Conservation (phyloP, 164 flowering plant genomes). For the Cinnamomum chago region DNA sequence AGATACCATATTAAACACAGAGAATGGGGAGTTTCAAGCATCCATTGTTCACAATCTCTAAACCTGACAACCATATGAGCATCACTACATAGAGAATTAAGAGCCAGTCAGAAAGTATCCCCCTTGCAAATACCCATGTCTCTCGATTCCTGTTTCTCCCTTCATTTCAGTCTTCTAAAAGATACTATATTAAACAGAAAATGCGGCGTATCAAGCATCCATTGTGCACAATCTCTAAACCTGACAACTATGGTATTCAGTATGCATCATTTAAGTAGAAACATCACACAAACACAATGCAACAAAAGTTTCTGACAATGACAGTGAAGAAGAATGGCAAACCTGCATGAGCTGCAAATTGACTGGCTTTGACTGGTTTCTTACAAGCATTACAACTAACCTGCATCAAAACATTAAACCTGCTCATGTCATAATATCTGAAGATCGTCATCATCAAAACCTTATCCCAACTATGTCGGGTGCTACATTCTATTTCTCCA, state of each 20-base stretch:
- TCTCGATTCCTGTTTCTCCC: not conserved
- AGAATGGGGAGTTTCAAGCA: not conserved
- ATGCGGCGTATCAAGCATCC: not conserved
- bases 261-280: too few relatives aligned
- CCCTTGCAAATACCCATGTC: not conserved
- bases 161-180: too few relatives aligned
- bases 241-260: not conserved
- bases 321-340: not conserved
- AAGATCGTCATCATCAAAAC: too few relatives aligned
- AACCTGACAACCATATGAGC: not conserved
- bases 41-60: not conserved
- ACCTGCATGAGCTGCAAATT: slow-evolving; percentile 87
- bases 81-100: too few relatives aligned
- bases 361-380: slow-evolving; percentile 78
- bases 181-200: too few relatives aligned
- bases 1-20: too few relatives aligned
- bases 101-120: too few relatives aligned
- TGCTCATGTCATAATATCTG: not conserved
- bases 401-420: slow-evolving; percentile 31
- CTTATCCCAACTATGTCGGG: too few relatives aligned
- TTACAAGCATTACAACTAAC: slow-evolving; percentile 83
- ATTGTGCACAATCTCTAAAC: not conserved
- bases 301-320: not conserved
- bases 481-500: too few relatives aligned
- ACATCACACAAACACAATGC: not conserved